These are phyloP conservation scores for Aspergillus indologenus DNA, from an alignment of 495 filamentous ascomycete genomes.

Conservation along the genomic window DNA sequence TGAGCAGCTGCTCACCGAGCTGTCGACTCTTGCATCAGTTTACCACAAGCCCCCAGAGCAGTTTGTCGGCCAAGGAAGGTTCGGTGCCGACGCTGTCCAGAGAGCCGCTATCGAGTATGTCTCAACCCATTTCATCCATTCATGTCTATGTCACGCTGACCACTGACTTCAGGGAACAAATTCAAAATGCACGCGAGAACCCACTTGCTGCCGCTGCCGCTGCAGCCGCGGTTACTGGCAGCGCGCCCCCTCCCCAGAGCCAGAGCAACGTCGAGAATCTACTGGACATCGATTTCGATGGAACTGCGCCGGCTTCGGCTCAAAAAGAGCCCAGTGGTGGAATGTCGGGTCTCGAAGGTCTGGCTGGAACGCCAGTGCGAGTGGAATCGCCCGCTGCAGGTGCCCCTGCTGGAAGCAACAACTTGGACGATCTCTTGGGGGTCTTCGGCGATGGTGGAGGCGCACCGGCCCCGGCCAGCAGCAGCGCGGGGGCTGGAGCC, in stretches of 20 bases:
- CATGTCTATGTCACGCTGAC: conserved; percentile 16
- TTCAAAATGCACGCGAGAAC: conserved; percentile 87
- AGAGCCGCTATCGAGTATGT: conserved; percentile 84
- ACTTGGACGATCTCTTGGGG: conserved; percentile 88
- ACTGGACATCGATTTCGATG: conserved; percentile 97
- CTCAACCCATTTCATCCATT: conserved; percentile 1
- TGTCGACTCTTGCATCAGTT: conserved; percentile 97
- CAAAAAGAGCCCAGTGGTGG: conserved; percentile 65
- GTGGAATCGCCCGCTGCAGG: conserved; percentile 58
- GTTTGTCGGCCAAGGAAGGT: conserved; percentile 92
- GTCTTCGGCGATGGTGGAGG: conserved; percentile 57
- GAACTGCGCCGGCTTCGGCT: conserved; percentile 82
- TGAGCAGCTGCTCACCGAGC: conserved; percentile 79
- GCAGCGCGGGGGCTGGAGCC: conserved; percentile 30
- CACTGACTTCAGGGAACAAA: conserved; percentile 59
- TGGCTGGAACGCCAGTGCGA: conserved; percentile 78
- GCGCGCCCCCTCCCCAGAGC: conserved; percentile 43
- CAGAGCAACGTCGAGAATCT: conserved; percentile 90
- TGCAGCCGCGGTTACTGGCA: conserved; percentile 61
- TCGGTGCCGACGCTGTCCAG: conserved; percentile 91
- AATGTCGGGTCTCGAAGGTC: conserved; percentile 66
- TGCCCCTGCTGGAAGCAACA: conserved; percentile 53
- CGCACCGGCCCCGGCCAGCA: conserved; percentile 30
- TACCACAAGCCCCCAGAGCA: conserved; percentile 98
- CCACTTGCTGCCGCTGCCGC: conserved; percentile 84